Evolutionary conservation across 1,284 basidiomycete species (phyloP), one percentile per base, ranked within the genome.

Genomic region (Filobasidium uniguttulatum): DNA sequence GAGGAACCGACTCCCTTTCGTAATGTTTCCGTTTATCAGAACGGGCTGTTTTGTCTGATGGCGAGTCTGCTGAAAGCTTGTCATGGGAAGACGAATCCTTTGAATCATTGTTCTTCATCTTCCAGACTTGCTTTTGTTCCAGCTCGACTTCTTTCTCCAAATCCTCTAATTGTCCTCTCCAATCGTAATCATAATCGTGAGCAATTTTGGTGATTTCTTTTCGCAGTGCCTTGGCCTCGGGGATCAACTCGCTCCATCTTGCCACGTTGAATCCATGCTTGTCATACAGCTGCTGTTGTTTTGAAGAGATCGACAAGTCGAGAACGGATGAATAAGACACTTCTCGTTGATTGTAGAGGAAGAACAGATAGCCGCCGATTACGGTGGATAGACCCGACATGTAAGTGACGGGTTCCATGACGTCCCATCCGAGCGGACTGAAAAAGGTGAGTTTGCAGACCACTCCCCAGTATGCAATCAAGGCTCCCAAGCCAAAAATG

Each of bases 321-420:
- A 82, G 70, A 1, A 81, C 71, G 28, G 79, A 79, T 3, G 78
- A 75, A 58, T 82, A 82, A 0, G 78, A 80, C 0, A 82, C 79
- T 74, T 53, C 44, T 12, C 46, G 44, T 41, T 46, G 40, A 35
- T 51, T 58, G 40, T 57, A 55, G 36, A 62, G 56, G 28, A 56
- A 55, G 50, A 63, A 64, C 3, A 78, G 67, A 58, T 80, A 80
- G 3, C 77, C 75, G 15, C 73, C 69, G 36, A 80, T 74, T 50
- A 79, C 78, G 10, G 73, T 78, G 0, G 77, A 75, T 9, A 80
- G 64, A 10, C 77, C 77, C 14, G 77, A 78, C 17, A 80, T 67
- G 60, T 80, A 79, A 3, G 77, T 81, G 41, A 49, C 74, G 1
- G 80, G 80, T 59, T 82, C 79, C 78, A 81, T 81, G 9, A 79